Percentiles rank a stretch among this genome's conserved stretches.
Evolutionary conservation across 208 protist species (phyloP).

Genomic region (Trypanosoma rangeli): DNA sequence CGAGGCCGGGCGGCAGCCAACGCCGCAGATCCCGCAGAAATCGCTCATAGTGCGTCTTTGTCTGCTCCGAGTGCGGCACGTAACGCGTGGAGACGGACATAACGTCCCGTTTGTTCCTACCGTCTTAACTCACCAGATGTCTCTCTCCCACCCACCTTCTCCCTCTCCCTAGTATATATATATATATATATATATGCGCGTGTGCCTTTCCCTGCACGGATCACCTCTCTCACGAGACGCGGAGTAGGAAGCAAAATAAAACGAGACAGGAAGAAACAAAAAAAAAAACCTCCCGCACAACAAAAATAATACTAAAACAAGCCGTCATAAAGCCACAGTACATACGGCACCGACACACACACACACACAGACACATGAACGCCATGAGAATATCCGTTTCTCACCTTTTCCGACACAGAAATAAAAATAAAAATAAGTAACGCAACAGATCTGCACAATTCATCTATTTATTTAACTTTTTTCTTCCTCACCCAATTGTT

Average conservation of each 20-base stretch:
- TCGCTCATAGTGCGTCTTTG: constrained; percentile 75
- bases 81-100: constrained; percentile 43
- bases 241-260: constrained; percentile 16
- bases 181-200: background rate
- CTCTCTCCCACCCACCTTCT: background rate
- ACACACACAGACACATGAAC: no score
- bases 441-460: background rate
- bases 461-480: background rate
- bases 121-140: background rate
- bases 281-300: no score
- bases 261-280: constrained; percentile 10
- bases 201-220: constrained; percentile 1
- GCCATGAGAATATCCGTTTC: background rate
- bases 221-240: constrained; percentile 1
- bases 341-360: no score
- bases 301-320: constrained; percentile 9
- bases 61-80: constrained; percentile 72
- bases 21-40: constrained; percentile 77
- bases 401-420: background rate
- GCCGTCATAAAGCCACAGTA: no score
- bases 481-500: background rate
- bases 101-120: background rate
- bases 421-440: constrained; percentile 5
- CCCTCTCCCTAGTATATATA: background rate
- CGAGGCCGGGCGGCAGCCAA: constrained; percentile 72